A percentile compares a stretch with the other conserved stretches of the same genome.
phyloP scores from a whole-genome alignment of 192 early-diverging fungal genomes.

The Haplosporangium gracile region DNA sequence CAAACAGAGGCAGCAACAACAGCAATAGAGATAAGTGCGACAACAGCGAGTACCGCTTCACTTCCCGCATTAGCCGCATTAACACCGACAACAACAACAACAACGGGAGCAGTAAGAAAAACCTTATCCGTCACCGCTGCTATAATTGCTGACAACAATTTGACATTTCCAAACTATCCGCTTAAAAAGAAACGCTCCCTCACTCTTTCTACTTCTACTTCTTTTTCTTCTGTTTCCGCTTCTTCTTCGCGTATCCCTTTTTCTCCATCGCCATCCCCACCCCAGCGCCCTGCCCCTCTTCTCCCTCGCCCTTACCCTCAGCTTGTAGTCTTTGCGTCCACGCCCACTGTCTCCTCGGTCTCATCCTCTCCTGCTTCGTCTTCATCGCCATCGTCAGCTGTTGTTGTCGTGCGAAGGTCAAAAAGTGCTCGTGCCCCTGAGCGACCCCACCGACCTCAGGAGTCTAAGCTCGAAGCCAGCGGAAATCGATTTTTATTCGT shows the following conservation, averaged over 20 bases:
- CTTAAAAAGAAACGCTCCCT: not conserved
- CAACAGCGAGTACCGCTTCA: not conserved
- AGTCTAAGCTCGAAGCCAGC: constrained; percentile 3
- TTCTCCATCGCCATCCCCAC: not conserved
- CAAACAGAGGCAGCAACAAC: not conserved
- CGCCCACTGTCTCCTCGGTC: not conserved
- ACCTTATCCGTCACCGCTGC: not conserved
- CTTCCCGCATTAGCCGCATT: constrained; percentile 1
- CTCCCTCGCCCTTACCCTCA: not conserved
- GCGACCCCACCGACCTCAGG: constrained; percentile 5
- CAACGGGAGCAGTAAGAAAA: not conserved
- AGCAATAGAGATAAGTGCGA: not conserved
- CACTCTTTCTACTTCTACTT: not conserved
- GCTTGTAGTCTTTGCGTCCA: not conserved
- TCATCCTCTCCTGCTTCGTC: not conserved
- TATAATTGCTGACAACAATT: not conserved
- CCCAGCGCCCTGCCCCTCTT: not conserved
- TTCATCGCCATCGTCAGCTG: not conserved
- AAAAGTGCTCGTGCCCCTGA: constrained; percentile 3
- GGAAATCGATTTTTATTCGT: constrained; percentile 18
- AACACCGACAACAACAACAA: not conserved
- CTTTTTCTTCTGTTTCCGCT: not conserved
- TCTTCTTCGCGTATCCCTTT: not conserved
- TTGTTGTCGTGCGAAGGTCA: constrained; percentile 2
- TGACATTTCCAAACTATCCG: no score